A percentile compares a stretch with the other conserved stretches of the same genome.
phyloP scores from a whole-genome alignment of 208 protist species.

The Herpetomonas tarakana region DNA sequence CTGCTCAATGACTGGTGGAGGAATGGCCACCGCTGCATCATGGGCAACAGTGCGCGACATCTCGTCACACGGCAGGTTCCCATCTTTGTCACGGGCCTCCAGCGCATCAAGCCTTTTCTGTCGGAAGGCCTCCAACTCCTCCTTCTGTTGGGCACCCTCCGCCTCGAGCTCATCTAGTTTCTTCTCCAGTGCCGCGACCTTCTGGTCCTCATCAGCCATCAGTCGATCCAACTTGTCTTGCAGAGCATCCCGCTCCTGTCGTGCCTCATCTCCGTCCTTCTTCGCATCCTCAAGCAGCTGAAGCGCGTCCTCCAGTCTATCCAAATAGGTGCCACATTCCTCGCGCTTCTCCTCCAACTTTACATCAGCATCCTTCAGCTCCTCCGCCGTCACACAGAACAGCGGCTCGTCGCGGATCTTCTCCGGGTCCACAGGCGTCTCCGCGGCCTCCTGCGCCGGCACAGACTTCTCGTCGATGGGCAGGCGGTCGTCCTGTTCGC shows the following conservation, averaged over 20 bases:
- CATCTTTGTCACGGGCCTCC: conserved; percentile 12
- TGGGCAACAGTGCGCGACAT: background rate
- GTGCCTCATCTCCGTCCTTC: background rate
- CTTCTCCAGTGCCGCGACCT: background rate
- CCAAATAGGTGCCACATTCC: conserved; percentile 3
- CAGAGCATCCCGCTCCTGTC: background rate
- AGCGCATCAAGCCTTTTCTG: conserved; percentile 21
- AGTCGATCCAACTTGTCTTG: background rate
- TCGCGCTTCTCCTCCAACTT: conserved; percentile 13
- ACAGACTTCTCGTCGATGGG: conserved; percentile 2
- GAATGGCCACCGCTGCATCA: conserved; percentile 6
- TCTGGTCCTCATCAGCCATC: background rate
- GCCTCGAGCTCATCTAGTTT: background rate
- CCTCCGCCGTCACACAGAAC: conserved; percentile 26
- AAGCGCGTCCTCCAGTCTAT: conserved; percentile 3
- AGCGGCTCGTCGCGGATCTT: conserved; percentile 11
- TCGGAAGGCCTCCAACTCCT: conserved; percentile 27
- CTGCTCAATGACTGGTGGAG: background rate
- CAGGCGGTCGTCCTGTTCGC: conserved; percentile 14
- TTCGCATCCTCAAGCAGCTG: conserved; percentile 6
- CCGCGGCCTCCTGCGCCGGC: conserved; percentile 9
- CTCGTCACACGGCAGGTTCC: background rate
- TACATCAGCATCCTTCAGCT: conserved; percentile 4
- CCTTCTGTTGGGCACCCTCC: background rate
- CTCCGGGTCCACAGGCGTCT: conserved; percentile 10